A percentile compares a stretch with the other conserved stretches of the same genome.
phyloP scores from a whole-genome alignment of 129 eudicot genomes.

The Calendula officinalis region DNA sequence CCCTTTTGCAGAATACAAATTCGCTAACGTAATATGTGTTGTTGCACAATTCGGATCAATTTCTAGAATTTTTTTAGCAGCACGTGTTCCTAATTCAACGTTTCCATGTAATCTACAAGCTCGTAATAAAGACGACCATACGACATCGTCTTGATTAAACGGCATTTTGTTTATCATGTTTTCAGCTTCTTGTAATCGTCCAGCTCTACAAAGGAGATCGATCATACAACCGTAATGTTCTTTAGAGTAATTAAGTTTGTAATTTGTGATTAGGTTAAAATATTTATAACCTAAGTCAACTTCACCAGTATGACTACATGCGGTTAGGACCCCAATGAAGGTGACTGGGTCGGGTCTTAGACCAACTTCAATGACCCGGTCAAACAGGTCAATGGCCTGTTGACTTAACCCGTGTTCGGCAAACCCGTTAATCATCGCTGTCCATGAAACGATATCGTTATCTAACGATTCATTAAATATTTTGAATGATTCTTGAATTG shows the following conservation, averaged over 20 bases:
- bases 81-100: constrained; percentile 54
- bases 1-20: constrained; percentile 73
- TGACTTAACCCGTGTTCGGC: constrained; percentile 86
- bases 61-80: constrained; percentile 60
- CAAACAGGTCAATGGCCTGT: constrained; percentile 69
- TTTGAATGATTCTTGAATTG: constrained; percentile 58
- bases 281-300: constrained; percentile 65
- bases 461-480: constrained; percentile 40
- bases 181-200: constrained; percentile 69
- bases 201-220: constrained; percentile 87
- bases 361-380: constrained; percentile 45
- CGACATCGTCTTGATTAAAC: constrained; percentile 58
- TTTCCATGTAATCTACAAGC: constrained; percentile 71
- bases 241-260: constrained; percentile 50
- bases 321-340: constrained; percentile 83
- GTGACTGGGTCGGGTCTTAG: constrained; percentile 75
- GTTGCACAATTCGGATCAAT: constrained; percentile 71
- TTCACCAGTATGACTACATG: constrained; percentile 84
- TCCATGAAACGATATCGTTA: constrained; percentile 78
- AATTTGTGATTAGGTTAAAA: constrained; percentile 54
- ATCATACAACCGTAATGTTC: constrained; percentile 97
- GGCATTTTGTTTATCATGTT: constrained; percentile 79
- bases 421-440: constrained; percentile 88
- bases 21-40: constrained; percentile 70
- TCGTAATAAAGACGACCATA: constrained; percentile 83